These are phyloP conservation scores for Boletellus sp. DNA, from an alignment of 768 basidiomycete genomes.

Conservation along the genomic window DNA sequence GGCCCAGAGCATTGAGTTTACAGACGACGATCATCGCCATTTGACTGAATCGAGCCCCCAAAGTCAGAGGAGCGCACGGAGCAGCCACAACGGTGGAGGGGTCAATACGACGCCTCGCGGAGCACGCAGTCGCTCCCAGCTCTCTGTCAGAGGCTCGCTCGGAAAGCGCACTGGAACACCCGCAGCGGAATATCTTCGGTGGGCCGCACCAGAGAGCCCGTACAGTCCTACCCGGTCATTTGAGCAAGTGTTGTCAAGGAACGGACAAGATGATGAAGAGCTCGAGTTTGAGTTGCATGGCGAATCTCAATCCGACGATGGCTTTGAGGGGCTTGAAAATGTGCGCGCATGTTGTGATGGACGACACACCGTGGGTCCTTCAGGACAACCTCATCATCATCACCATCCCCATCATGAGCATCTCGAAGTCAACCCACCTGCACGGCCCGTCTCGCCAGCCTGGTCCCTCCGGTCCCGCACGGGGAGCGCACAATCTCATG, in stretches of 20 bases:
- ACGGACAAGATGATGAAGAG: conserved; percentile 52
- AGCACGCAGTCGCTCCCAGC: conserved; percentile 72
- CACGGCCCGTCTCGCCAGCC: conserved; percentile 71
- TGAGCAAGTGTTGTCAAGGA: conserved; percentile 42
- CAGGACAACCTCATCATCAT: conserved; percentile 50
- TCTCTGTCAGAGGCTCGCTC: conserved; percentile 67
- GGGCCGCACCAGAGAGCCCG: conserved; percentile 71
- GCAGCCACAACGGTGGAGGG: conserved; percentile 52
- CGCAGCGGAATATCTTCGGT: conserved; percentile 85
- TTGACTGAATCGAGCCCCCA: conserved; percentile 56
- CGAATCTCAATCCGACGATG: conserved; percentile 66
- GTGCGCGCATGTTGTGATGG: conserved; percentile 91
- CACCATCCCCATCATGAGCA: conserved; percentile 52
- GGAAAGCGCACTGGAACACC: conserved; percentile 88
- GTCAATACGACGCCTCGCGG: conserved; percentile 79
- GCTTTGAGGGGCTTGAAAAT: conserved; percentile 91
- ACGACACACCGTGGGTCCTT: conserved; percentile 75
- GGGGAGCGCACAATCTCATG: conserved; percentile 70
- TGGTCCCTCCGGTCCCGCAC: conserved; percentile 84
- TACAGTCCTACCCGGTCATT: conserved; percentile 73
- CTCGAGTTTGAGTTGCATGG: conserved; percentile 84
- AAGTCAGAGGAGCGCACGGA: conserved; percentile 70
- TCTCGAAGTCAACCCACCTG: conserved; percentile 45
- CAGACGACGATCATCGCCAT: conserved; percentile 52
- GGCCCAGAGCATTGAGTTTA: conserved; percentile 40